Base-by-base conservation (phyloP, 345 rosid genomes). In the Excoecaria agallocha region DNA sequence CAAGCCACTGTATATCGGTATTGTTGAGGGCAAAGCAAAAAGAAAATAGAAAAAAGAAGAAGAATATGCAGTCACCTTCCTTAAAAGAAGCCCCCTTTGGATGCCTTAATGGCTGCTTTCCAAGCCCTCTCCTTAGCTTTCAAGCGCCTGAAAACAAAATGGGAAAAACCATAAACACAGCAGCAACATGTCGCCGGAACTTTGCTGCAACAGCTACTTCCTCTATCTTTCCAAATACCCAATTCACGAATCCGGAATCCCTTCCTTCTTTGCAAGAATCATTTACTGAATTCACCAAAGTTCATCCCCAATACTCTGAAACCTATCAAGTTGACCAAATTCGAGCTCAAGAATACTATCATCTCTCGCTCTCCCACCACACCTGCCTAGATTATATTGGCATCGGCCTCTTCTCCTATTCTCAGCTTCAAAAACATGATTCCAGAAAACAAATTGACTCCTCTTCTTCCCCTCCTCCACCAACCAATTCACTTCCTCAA, bases 351-450 rank as follows among this genome's bases (percentile, higher is more conserved):
- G 92, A 92, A 20, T 94, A 92, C 72, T 78, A 76, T 41, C 93
- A 94, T 84, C 92, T 94, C 68, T 85, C 88, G 3, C 68, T 73
- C 30, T 78, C 90, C 66, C 86, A 86, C 74, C 82, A 83, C 83
- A 87, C 93, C 66, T 94, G 97, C 78, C 94, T 94, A 74, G 98
- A 94, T 81, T 94, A 94, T 80, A 88, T 92, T 0, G 98, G 98
- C 43, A 86, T 87, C 16, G 97, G 98, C 68, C 88, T 94, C 22
- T 92, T 89, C 84, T 92, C 97, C 57, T 83, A 86, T 82, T 77
- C 93, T 38, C 98, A 94, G 80, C 73, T 87, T 30, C 89, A 84
- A 39, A 81, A 80, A 59, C 87, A 74, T 12, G 91, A 86, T 45
- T 71, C 87, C 46, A 72, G 69, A 22, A 75, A 77, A 72, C 88